These are phyloP conservation scores for Aspergillus novoparasiticus DNA, from an alignment of 2,329 filamentous ascomycete genomes.

Conservation along the genomic window DNA sequence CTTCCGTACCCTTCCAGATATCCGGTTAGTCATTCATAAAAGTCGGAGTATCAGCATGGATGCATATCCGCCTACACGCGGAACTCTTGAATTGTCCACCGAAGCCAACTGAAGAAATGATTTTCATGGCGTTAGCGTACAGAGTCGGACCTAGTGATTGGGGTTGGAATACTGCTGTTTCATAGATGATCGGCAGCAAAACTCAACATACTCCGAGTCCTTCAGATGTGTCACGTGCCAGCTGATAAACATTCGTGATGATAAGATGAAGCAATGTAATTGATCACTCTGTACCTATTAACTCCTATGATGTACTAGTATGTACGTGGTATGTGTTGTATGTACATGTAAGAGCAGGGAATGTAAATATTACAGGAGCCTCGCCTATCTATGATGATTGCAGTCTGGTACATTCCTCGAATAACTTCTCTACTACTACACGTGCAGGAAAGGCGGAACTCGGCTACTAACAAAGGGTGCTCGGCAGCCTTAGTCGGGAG, in stretches of 20 bases:
- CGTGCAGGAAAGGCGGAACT: constrained; percentile 26
- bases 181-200: background rate
- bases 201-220: background rate
- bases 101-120: background rate
- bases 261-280: background rate
- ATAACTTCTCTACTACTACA: background rate
- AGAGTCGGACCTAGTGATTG: background rate
- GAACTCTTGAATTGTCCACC: background rate
- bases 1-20: background rate
- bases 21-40: background rate
- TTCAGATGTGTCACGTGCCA: background rate
- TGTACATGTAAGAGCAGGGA: background rate
- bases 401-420: background rate
- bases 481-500: constrained; percentile 29
- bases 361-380: background rate
- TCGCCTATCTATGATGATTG: background rate
- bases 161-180: background rate
- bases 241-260: background rate
- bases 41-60: background rate
- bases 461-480: constrained; percentile 21
- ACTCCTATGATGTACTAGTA: background rate
- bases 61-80: background rate
- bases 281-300: background rate
- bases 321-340: background rate
- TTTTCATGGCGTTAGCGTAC: background rate